Percentiles rank a stretch among this genome's conserved stretches.
phyloP scores from a whole-genome alignment of 306 rosid genomes.

The Lupinus albus region DNA sequence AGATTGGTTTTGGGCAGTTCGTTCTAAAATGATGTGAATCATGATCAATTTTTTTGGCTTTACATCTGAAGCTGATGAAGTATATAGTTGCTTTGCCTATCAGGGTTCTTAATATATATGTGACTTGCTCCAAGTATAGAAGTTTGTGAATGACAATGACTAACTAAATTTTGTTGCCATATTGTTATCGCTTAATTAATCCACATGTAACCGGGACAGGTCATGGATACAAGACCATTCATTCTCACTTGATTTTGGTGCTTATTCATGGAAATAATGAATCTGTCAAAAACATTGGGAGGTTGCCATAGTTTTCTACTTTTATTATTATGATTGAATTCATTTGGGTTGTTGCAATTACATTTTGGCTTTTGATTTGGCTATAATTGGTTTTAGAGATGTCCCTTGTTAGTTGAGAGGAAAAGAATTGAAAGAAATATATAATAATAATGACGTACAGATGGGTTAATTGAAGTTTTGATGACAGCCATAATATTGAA shows the following conservation, averaged over 20 bases:
- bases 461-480: no score
- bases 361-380: no score
- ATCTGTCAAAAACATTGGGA: conserved; percentile 2
- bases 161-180: conserved; percentile 28
- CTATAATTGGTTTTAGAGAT: no score
- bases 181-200: conserved; percentile 24
- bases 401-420: no score
- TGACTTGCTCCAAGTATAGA: conserved; percentile 44
- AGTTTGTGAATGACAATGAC: conserved; percentile 44
- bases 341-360: no score
- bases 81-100: conserved; percentile 25
- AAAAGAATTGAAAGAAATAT: no score
- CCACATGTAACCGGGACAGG: neutral
- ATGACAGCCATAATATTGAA: no score
- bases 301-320: no score
- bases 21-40: conserved; percentile 27
- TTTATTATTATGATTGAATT: no score
- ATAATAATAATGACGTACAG: no score
- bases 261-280: conserved; percentile 32
- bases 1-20: conserved; percentile 31
- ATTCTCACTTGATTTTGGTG: conserved; percentile 38
- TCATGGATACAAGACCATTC: conserved; percentile 34
- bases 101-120: conserved; percentile 34
- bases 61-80: conserved; percentile 42
- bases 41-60: conserved; percentile 32